These are phyloP conservation scores for Acaromyces ingoldii DNA, from an alignment of 1,284 basidiomycete species.

Conservation along the genomic window DNA sequence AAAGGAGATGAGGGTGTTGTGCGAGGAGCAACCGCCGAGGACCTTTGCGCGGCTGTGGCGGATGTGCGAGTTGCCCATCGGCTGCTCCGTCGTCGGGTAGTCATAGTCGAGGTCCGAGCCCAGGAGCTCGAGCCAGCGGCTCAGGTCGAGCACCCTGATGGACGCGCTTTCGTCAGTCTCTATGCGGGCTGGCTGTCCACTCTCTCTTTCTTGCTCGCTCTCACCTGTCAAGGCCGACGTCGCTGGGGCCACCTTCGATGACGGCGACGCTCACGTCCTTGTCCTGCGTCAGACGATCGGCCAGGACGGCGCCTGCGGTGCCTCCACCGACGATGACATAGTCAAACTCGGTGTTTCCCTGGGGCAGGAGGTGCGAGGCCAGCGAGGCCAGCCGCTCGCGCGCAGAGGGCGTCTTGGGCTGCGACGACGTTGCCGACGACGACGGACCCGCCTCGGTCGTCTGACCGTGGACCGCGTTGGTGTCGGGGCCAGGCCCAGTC, in stretches of 20 bases:
- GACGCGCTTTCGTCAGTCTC: neutral
- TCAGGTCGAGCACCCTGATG: slow-evolving; percentile 45
- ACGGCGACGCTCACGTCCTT: slow-evolving; percentile 46
- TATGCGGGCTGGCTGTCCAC: neutral
- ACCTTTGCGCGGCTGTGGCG: slow-evolving; percentile 50
- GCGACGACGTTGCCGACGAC: neutral
- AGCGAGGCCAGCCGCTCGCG: slow-evolving; percentile 36
- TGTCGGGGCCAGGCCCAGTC: no score
- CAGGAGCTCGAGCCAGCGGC: slow-evolving; percentile 50
- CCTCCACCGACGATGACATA: slow-evolving; percentile 51
- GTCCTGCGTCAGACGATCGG: slow-evolving; percentile 51
- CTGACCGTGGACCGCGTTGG: slow-evolving; percentile 33
- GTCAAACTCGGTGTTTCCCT: slow-evolving; percentile 44
- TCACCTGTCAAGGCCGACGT: slow-evolving; percentile 40
- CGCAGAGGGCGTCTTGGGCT: slow-evolving; percentile 12
- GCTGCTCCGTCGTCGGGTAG: slow-evolving; percentile 50
- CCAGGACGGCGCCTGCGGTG: slow-evolving; percentile 51
- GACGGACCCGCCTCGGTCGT: slow-evolving; percentile 20
- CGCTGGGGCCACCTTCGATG: slow-evolving; percentile 51
- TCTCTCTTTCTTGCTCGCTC: slow-evolving; percentile 7
- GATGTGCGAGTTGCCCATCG: slow-evolving; percentile 51
- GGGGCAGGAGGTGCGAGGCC: slow-evolving; percentile 40
- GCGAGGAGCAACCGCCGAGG: slow-evolving; percentile 51
- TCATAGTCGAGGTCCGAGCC: slow-evolving; percentile 51
- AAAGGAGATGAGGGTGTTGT: slow-evolving; percentile 53